Conservation (phyloP, 257 asterid genomes). For the Solanum dulcamara region DNA sequence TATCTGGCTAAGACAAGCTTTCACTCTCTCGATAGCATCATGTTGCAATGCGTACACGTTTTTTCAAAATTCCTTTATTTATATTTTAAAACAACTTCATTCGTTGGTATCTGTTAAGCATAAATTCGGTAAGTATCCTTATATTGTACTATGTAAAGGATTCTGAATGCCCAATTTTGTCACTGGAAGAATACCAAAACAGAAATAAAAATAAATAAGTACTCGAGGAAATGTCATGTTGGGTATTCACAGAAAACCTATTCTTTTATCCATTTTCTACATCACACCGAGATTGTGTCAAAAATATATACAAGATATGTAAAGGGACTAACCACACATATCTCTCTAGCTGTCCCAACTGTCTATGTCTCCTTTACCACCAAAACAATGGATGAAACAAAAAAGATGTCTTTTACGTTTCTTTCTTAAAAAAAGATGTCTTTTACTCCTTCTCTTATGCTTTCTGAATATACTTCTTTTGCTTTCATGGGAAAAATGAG, state of each 20-base stretch:
- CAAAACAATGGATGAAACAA: neutral
- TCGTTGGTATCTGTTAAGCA: neutral
- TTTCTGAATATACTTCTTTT: neutral
- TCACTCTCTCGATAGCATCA: neutral
- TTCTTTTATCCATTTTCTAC: neutral
- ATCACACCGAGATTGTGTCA: neutral
- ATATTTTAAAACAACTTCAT: neutral
- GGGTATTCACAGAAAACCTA: neutral
- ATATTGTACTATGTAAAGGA: neutral
- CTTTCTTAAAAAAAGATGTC: neutral
- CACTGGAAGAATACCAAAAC: neutral
- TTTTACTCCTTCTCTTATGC: neutral
- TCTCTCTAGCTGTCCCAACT: neutral
- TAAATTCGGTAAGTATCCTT: neutral
- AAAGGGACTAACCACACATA: neutral
- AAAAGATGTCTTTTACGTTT: neutral
- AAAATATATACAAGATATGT: neutral
- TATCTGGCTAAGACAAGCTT: neutral
- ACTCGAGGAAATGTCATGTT: neutral
- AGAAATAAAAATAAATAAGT: neutral
- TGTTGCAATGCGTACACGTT: neutral
- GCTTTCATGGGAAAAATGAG: neutral
- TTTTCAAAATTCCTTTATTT: neutral
- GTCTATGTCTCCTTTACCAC: neutral
- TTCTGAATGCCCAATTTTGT: neutral